These are phyloP conservation scores for Plasmodiophora brassicae DNA, from an alignment of 208 protist species.

Conservation along the genomic window DNA sequence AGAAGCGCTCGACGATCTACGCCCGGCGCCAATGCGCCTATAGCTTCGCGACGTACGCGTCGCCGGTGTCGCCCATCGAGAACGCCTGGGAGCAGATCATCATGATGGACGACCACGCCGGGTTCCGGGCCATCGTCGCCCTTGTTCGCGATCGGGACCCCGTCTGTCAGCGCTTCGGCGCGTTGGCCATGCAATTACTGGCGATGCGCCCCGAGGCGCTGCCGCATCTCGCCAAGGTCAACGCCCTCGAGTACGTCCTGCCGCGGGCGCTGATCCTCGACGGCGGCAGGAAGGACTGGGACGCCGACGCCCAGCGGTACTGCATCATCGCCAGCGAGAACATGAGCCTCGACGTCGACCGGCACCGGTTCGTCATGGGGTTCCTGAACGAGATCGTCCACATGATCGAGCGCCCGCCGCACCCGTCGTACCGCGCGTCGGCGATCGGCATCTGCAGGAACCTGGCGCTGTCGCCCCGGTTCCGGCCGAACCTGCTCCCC, in stretches of 20 bases:
- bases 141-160: neutral
- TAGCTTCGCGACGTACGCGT: slow-evolving; percentile 22
- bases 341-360: neutral
- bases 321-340: slow-evolving; percentile 25
- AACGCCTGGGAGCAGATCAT: slow-evolving; percentile 25
- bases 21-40: slow-evolving; percentile 5
- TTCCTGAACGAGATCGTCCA: slow-evolving; percentile 20
- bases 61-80: neutral
- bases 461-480: neutral
- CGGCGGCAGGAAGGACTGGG: neutral
- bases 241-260: neutral
- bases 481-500: neutral
- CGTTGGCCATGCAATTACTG: slow-evolving; percentile 7
- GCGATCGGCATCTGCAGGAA: slow-evolving; percentile 17
- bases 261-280: neutral
- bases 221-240: neutral
- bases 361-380: slow-evolving; percentile 9
- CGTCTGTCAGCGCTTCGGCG: neutral
- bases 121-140: neutral
- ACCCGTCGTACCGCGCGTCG: neutral
- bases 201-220: neutral
- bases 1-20: slow-evolving; percentile 12
- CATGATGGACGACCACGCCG: neutral
- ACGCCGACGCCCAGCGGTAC: slow-evolving; percentile 7
- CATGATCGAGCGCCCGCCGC: neutral